Conservation (phyloP, 768 basidiomycete genomes). For the Mycena olivaceomarginata region DNA sequence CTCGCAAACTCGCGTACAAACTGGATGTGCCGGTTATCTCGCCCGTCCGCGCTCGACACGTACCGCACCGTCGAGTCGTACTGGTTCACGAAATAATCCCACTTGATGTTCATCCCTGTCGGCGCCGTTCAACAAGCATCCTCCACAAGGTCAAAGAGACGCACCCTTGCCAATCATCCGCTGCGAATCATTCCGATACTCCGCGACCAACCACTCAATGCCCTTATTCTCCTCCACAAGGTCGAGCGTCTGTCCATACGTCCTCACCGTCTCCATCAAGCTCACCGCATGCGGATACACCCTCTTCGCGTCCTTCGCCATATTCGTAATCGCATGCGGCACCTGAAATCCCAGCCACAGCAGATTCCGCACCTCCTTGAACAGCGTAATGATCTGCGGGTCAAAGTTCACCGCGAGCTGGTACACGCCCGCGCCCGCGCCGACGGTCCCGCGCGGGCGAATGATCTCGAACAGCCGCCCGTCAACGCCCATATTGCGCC, state of each 20-base stretch:
- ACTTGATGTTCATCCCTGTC: slow-evolving; percentile 94
- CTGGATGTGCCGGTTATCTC: slow-evolving; percentile 92
- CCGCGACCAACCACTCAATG: slow-evolving; percentile 96
- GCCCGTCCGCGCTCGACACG: slow-evolving; percentile 81
- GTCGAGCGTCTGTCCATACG: slow-evolving; percentile 96
- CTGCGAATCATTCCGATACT: slow-evolving; percentile 95
- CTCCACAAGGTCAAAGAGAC: slow-evolving; percentile 45
- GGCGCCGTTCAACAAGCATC: slow-evolving; percentile 9
- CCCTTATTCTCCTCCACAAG: slow-evolving; percentile 93
- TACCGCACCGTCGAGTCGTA: slow-evolving; percentile 87
- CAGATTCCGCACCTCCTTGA: slow-evolving; percentile 98
- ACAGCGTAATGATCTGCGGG: slow-evolving; percentile 97
- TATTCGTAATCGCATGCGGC: slow-evolving; percentile 94
- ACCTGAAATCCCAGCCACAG: slow-evolving; percentile 98
- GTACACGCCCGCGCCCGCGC: slow-evolving; percentile 61
- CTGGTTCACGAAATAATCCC: slow-evolving; percentile 98
- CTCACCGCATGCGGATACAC: slow-evolving; percentile 99
- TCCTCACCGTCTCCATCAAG: slow-evolving; percentile 99
- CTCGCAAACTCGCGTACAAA: slow-evolving; percentile 98
- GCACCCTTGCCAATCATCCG: slow-evolving; percentile 93
- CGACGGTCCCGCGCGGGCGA: slow-evolving; percentile 78
- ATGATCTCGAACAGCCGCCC: slow-evolving; percentile 96
- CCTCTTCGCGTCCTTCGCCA: slow-evolving; percentile 99
- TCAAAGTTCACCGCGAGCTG: slow-evolving; percentile 98
- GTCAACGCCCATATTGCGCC: slow-evolving; percentile 93